Evolutionary conservation across 495 filamentous ascomycete species (phyloP), one percentile per base, ranked within the genome.

Genomic region (Eremomyces bilateralis): DNA sequence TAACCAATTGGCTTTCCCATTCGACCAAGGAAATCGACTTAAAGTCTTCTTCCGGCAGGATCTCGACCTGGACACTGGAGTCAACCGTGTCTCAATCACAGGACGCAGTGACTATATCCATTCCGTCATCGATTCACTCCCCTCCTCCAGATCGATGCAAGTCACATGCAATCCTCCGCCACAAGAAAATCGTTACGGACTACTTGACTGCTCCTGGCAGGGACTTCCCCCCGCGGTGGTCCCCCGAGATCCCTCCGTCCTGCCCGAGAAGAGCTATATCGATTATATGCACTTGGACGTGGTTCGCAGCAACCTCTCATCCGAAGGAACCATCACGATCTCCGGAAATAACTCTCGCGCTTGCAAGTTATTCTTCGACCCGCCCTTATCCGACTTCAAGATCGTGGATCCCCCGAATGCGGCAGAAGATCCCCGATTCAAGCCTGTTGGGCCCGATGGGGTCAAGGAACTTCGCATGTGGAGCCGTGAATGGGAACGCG

Each of bases 41-140:
- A 95, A 95, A 47, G 54, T 83, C 28, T 90, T 73, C 54, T 95
- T 94, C 56, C 51, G 75, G 4, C 84, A 97, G 46, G 65, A 67
- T 4, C 61, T 93, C 32, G 69, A 92, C 43, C 65, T 91, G 15
- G 76, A 82, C 43, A 72, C 60, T 4, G 75, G 76, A 10, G 52
- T 59, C 4, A 81, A 77, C 38, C 58, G 52, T 19, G 76, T 78
- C 24, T 66, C 71, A 31, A 62, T 94, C 13, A 66, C 61, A 0
- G 84, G 82, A 8, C 49, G 83, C n/a, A 59, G 68, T 37, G 63
- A 68, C 12, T 93, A 73, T 51, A 64, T 93, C 13, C 55, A 69
- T 15, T 53, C 65, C 15, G 71, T 79, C 24, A 63, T 83, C 34
- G 56, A 63, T 31, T 51, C 57, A 17, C 55, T 95, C 12, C 88